Conservation (phyloP, 345 rosid species). For the Eucalyptus marginata region DNA sequence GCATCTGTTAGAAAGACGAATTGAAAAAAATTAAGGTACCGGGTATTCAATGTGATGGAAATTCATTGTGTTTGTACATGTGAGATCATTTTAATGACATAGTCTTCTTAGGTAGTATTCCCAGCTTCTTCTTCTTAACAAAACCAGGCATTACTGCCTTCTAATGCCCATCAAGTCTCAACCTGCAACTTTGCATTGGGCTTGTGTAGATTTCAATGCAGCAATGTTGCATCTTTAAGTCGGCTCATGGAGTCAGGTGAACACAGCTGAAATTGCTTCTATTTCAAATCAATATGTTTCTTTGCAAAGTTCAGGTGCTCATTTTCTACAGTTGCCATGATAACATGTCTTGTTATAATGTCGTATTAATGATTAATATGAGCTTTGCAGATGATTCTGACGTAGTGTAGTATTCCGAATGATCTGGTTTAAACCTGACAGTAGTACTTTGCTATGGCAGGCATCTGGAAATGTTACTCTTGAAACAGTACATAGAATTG, state of each 20-base stretch:
- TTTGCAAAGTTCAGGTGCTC: neutral
- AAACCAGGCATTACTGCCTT: neutral
- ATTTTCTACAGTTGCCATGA: neutral
- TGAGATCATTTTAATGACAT: neutral
- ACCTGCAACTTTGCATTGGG: neutral
- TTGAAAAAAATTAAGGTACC: neutral
- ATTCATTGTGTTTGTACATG: neutral
- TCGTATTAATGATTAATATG: neutral
- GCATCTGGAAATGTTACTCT: constrained; percentile 95
- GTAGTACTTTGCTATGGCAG: constrained; percentile 17
- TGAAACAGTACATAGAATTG: constrained; percentile 83
- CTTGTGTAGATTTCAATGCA: neutral
- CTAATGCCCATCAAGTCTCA: neutral
- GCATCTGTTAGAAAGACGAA: neutral
- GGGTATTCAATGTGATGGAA: neutral
- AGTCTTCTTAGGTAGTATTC: neutral
- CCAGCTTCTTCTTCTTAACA: neutral
- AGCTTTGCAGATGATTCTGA: neutral
- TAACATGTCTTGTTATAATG: neutral
- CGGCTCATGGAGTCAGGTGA: neutral
- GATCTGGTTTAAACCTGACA: neutral
- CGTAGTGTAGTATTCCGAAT: neutral
- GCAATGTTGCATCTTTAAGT: neutral
- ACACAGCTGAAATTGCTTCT: neutral
- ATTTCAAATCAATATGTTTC: neutral